Conservation (phyloP, 139 green algal genomes). For the Pycnococcus provasolii region DNA sequence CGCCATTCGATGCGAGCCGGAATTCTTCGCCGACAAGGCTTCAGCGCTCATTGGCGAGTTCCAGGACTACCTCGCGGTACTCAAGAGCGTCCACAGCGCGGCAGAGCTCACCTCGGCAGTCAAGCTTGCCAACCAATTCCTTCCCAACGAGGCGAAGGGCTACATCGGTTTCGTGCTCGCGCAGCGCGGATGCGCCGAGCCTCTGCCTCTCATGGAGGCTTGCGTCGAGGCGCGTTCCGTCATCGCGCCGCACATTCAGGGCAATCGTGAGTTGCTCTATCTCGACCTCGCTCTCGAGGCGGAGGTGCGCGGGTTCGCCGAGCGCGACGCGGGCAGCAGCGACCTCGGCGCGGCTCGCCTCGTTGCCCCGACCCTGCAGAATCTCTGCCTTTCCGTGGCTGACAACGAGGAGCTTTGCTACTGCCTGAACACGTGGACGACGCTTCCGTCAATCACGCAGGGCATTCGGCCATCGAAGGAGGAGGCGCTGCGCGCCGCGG, state of each 20-base stretch:
- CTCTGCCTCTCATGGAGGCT: slow-evolving; percentile 65
- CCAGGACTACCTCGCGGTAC: slow-evolving; percentile 81
- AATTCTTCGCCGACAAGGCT: slow-evolving; percentile 66
- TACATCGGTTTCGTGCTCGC: slow-evolving; percentile 27
- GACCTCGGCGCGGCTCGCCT: slow-evolving; percentile 29
- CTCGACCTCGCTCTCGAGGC: slow-evolving; percentile 91
- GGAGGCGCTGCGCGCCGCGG: slow-evolving; percentile 47
- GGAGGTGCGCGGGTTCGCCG: slow-evolving; percentile 56
- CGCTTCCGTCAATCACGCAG: neutral
- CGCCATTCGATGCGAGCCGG: slow-evolving; percentile 66
- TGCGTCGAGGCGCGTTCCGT: slow-evolving; percentile 71
- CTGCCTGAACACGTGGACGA: slow-evolving; percentile 77
- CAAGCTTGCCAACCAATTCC: slow-evolving; percentile 58
- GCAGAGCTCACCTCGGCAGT: slow-evolving; percentile 36
- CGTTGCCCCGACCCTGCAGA: slow-evolving; percentile 85
- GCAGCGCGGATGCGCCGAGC: slow-evolving; percentile 19
- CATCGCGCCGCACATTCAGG: slow-evolving; percentile 7
- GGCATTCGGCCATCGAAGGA: neutral
- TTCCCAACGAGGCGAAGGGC: slow-evolving; percentile 16
- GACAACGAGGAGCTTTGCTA: slow-evolving; percentile 96
- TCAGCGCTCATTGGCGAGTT: slow-evolving; percentile 82
- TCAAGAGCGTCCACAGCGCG: slow-evolving; percentile 81
- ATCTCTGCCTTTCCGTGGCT: slow-evolving; percentile 70
- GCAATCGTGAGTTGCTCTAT: slow-evolving; percentile 78
- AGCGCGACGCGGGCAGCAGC: slow-evolving; percentile 45